These are phyloP conservation scores for Phaffia rhodozyma DNA, from an alignment of 1,284 basidiomycete species.

Conservation along the genomic window DNA sequence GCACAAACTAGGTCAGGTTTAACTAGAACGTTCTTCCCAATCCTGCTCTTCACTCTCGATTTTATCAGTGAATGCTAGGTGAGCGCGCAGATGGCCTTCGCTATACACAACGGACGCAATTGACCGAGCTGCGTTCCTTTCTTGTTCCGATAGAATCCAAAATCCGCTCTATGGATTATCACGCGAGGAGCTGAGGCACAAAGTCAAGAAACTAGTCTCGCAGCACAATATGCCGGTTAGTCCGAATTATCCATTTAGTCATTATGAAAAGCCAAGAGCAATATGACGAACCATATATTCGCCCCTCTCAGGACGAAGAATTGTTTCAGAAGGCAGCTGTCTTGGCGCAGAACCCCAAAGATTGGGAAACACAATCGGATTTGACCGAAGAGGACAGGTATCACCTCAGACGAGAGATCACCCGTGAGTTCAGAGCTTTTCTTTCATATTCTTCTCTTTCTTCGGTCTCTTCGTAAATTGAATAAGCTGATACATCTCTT, in stretches of 20 bases:
- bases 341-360: slow-evolving; percentile 45
- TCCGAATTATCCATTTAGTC: background rate
- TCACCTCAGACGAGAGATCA: slow-evolving; percentile 42
- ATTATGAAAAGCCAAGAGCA: too few relatives aligned
- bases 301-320: slow-evolving; percentile 43
- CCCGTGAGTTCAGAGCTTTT: slow-evolving; percentile 37
- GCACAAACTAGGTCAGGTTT: too few relatives aligned
- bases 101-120: too few relatives aligned
- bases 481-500: slow-evolving; percentile 5
- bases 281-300: background rate
- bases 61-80: too few relatives aligned
- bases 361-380: slow-evolving; percentile 46
- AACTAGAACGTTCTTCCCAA: too few relatives aligned
- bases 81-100: too few relatives aligned
- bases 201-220: too few relatives aligned
- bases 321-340: slow-evolving; percentile 46
- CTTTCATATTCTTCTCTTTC: slow-evolving; percentile 19
- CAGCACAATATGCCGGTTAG: background rate
- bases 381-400: slow-evolving; percentile 51
- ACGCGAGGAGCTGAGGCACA: background rate
- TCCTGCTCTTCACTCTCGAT: too few relatives aligned
- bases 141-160: background rate
- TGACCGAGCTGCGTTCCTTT: too few relatives aligned
- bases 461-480: too few relatives aligned
- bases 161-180: slow-evolving; percentile 13